Evolutionary conservation across 768 basidiomycete genomes (phyloP).

Genomic region (Nidularia pulvinata): DNA sequence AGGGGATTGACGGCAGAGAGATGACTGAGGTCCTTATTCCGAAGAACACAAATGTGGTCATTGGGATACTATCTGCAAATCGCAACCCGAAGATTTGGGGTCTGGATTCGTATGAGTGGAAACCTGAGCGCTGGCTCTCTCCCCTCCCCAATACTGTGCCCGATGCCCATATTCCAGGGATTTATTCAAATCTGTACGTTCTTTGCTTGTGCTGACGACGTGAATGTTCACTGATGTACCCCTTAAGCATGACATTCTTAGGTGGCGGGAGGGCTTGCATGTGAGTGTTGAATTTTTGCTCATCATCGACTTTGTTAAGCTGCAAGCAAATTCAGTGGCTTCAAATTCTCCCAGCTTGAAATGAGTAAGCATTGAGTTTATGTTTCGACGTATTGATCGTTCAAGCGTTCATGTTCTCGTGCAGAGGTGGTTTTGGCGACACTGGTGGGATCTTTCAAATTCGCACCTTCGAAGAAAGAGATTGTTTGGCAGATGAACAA

Average conservation of each 20-base stretch:
- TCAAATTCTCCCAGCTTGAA: constrained; percentile 42
- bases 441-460: constrained; percentile 21
- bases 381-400: background rate
- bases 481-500: constrained; percentile 26
- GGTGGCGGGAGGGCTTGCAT: constrained; percentile 31
- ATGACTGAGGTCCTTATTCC: constrained; percentile 25
- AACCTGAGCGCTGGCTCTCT: constrained; percentile 37
- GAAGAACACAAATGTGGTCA: constrained; percentile 22
- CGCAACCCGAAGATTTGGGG: constrained; percentile 37
- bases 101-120: constrained; percentile 33
- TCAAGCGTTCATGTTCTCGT: background rate
- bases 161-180: constrained; percentile 16
- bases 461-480: constrained; percentile 20
- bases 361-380: constrained; percentile 28
- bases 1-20: constrained; percentile 15
- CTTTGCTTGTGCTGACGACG: background rate
- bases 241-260: constrained; percentile 29
- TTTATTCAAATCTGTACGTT: constrained; percentile 19
- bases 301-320: background rate
- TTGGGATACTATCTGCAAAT: constrained; percentile 33
- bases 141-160: constrained; percentile 21
- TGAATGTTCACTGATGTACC: background rate
- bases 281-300: constrained; percentile 10
- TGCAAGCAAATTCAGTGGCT: constrained; percentile 22
- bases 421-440: constrained; percentile 26